Conservation (phyloP, 2,329 filamentous ascomycete genomes). For the Fusarium sp. region DNA sequence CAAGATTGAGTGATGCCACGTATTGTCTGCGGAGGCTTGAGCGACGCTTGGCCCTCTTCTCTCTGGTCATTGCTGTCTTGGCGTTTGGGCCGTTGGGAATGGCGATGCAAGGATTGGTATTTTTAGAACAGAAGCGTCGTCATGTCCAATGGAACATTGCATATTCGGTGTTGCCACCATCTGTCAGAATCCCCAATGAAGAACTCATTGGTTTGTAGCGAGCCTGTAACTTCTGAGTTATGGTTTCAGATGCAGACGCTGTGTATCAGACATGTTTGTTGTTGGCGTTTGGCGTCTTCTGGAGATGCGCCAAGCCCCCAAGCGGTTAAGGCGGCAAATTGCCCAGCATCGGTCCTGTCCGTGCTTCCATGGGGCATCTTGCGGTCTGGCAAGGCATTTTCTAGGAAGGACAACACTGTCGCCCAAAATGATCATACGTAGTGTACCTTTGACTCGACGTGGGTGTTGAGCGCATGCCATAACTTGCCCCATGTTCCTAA, state of each 20-base stretch:
- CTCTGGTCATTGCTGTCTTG: slow-evolving; percentile 7
- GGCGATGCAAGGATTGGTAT: slow-evolving; percentile 11
- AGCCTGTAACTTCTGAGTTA: background rate
- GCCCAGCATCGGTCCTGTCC: background rate
- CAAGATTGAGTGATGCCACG: slow-evolving; percentile 23
- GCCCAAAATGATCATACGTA: too few species aligned
- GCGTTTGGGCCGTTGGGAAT: slow-evolving; percentile 14
- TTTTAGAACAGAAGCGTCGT: slow-evolving; percentile 14
- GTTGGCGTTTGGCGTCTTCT: background rate
- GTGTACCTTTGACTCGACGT: too few species aligned
- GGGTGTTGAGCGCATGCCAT: background rate
- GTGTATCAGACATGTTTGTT: background rate
- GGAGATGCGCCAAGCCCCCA: slow-evolving; percentile 7
- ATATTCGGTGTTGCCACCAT: background rate
- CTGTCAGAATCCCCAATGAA: background rate
- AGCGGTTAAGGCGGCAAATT: slow-evolving; percentile 17
- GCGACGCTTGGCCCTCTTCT: background rate
- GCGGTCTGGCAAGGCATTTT: background rate
- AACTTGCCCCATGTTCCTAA: background rate
- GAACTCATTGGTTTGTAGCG: background rate
- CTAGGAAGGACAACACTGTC: background rate
- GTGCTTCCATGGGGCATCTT: background rate
- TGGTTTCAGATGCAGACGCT: background rate
- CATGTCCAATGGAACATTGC: background rate
- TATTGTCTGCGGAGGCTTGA: slow-evolving; percentile 14